Base-by-base conservation (phyloP, 1,284 basidiomycete genomes). In the Trametes polyzona region DNA sequence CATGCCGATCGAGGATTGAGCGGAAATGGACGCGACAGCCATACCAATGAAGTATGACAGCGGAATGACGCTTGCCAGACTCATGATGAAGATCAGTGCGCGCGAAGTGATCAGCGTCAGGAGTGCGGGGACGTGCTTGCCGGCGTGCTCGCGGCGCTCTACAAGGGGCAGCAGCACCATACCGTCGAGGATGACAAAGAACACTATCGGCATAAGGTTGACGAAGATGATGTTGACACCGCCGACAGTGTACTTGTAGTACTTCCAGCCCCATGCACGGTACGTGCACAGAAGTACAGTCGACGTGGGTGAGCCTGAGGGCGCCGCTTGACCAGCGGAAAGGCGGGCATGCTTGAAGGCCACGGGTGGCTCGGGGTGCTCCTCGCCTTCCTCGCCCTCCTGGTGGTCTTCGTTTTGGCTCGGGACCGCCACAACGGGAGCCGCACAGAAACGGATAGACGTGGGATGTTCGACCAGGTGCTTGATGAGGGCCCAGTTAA, bases 1-100 rank as follows among this genome's bases (percentile, higher is more conserved):
- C 95, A 99, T 98, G 12, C 97, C 97, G 63, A 99, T 99, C 14
- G 92, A 95, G 0, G 93, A 96, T 72, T 99, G 97, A 0, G 97
- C 96, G 21, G 93, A 95, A 70, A 99, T 99, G 47, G 93, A 96
- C 0, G 97, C 97, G 54, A 99, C 97, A 1, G 97, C 97, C 97
- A 99, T 99, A 21, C 97, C 97, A 69, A 99, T 98, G 76, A 98
- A 99, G 80, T 99, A 99, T 7, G 93, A 96, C 7, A 99, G 82
- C 0, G 97, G 97, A 61, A 99, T 98, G 66, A 99, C 95, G 64
- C 92, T 95, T 17, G 92, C 84, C 30, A 99, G 79, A 64, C 92
- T 86, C 67, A 96, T 75, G 40, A 93, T 67, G 72, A 99, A 99
- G 67, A 99, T 90, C 64, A 95, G 76, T 1, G 82, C 84, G 52